Percentiles rank a stretch among this genome's conserved stretches.
Evolutionary conservation across 441 rosid species (phyloP).

Genomic region (Euphorbia corollata): DNA sequence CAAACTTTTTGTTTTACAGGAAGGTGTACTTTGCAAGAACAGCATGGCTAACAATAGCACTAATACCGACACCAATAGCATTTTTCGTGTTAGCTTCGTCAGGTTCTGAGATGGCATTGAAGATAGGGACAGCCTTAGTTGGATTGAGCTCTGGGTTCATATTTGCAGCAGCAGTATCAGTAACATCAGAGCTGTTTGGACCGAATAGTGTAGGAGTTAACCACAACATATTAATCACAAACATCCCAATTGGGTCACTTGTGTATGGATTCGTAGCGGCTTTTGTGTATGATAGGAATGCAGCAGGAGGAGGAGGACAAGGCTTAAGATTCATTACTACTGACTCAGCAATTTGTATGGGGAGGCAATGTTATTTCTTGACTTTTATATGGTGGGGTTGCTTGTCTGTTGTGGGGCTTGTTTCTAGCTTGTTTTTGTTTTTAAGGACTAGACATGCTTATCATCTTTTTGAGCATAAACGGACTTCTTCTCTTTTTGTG

Average conservation of each 20-base stretch:
- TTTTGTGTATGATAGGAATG: conserved; percentile 63
- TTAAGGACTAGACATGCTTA: conserved; percentile 80
- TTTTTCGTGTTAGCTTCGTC: conserved; percentile 63
- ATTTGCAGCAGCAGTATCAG: conserved; percentile 88
- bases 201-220: conserved; percentile 84
- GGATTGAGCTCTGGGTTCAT: conserved; percentile 90
- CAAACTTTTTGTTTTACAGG: conserved; percentile 28
- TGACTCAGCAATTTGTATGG: conserved; percentile 69
- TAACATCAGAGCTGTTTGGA: conserved; percentile 88
- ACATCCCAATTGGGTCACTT: conserved; percentile 80
- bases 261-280: conserved; percentile 79
- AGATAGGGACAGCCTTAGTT: conserved; percentile 56
- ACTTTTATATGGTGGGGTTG: conserved; percentile 90
- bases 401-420: conserved; percentile 61
- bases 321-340: background rate
- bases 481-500: conserved; percentile 27
- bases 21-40: conserved; percentile 84
- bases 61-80: conserved; percentile 77
- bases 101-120: conserved; percentile 39
- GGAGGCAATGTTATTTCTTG: conserved; percentile 61
- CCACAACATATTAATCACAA: conserved; percentile 88
- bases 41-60: conserved; percentile 75
- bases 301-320: conserved; percentile 23
- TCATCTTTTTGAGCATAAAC: conserved; percentile 57
- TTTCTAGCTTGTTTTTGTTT: conserved; percentile 57